These are phyloP conservation scores for Fusarium coffeatum DNA, from an alignment of 2,329 filamentous ascomycete species.

Conservation along the genomic window DNA sequence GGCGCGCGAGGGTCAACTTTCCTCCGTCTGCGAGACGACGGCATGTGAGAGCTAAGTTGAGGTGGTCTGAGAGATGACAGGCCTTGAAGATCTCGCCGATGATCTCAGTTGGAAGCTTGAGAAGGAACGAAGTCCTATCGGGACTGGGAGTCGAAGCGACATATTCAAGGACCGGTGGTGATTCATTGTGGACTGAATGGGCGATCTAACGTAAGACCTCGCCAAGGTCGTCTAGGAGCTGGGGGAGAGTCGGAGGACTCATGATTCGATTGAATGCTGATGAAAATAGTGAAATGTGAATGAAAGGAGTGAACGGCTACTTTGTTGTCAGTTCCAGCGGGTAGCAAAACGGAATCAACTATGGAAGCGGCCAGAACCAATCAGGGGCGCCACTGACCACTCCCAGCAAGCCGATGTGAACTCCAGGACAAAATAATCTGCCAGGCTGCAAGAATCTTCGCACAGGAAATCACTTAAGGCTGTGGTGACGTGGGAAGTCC, in stretches of 20 bases:
- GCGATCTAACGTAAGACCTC: no score
- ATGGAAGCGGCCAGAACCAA: not conserved
- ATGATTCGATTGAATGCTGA: no score
- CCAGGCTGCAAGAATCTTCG: no score
- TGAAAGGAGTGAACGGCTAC: not conserved
- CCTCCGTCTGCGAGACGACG: not conserved
- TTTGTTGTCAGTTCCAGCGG: not conserved
- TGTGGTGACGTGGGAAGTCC: not conserved
- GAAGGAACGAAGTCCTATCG: not conserved
- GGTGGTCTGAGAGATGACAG: not conserved
- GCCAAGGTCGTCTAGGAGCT: no score
- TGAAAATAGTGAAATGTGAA: not conserved
- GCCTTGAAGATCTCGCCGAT: not conserved
- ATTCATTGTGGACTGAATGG: no score
- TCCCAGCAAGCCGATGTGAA: not conserved
- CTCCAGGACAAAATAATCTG: not conserved
- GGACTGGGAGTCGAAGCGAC: not conserved
- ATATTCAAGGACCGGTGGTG: not conserved
- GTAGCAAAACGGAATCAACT: accelerated
- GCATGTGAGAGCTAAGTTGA: not conserved
- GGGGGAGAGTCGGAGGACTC: no score
- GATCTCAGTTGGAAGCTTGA: not conserved
- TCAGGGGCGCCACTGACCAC: not conserved
- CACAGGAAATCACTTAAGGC: not conserved
- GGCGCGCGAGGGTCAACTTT: not conserved